Evolutionary conservation across 139 green algal species (phyloP), one percentile per base, ranked within the genome.

Genomic region (Pleodorina starrii): DNA sequence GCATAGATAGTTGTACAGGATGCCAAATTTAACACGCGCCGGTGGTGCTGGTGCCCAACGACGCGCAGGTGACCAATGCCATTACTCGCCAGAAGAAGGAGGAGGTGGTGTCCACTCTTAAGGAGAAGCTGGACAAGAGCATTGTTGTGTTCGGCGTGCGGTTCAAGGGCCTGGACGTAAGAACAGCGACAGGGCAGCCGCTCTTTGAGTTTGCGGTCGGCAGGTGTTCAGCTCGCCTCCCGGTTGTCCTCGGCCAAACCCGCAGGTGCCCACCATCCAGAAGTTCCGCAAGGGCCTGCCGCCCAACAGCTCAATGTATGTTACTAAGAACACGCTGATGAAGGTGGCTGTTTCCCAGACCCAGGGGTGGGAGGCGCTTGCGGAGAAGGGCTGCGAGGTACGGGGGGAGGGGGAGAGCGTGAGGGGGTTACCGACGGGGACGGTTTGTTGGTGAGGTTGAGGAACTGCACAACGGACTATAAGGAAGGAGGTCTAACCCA

Each of bases 311-410:
- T 93, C 91, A 29, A 77, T 98, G 40, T 91, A 96, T 54, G 93
- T 99, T 2, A 94, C 91, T 92, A 99, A 99, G 91, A 99, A 99
- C 94, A 95, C 92, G 19, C 91, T 99, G 27, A 94, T 99, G 93
- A 93, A 91, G 38, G 87, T 95, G 23, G 97, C 97, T 12, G 76
- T 93, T n/a, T 88, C 96, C 16, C 44, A 96, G n/a, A 91, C 94
- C 14, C 91, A 95, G 51, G 92, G 94, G 25, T 97, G 96, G 96
- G 43, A 66, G 29, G 29, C 32, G 9, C 73, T 96, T 4, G 76
- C 44, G 1, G 89, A 94, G 38, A 91, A 93, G 88, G 93, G 91
- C 80, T 91, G 87, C 84, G 63, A 57, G 86, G 90, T 93, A 88
- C 77, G 86, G 19, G 5, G 44, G 29, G 68, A 71, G 46, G 50